Evolutionary conservation across 2,329 filamentous ascomycete genomes (phyloP), one percentile per base, ranked within the genome.

Genomic region (Colletotrichum viniferum): DNA sequence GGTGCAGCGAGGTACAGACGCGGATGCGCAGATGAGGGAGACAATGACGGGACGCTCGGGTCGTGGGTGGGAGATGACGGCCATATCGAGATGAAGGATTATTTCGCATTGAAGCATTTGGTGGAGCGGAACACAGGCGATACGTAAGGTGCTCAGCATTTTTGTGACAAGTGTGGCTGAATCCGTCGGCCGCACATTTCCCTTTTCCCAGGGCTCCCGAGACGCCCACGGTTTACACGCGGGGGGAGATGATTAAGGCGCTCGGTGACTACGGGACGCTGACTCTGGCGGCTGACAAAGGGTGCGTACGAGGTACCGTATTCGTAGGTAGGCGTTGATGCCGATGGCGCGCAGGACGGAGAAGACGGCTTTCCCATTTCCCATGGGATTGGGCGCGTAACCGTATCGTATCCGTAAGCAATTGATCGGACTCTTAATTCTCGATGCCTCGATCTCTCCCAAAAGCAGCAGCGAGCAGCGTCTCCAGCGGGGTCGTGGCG

Each of bases 231-330:
- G 10, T 48, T 64, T 28, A 24, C 24, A 26, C 62, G 36, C 62
- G 62, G 24, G 7, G 26, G 26, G 24, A 24, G 58, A 48, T 65
- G 62, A 65, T 26, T 43, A 64, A 63, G 56, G 56, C 18, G 60
- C 60, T 21, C 28, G 60, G 36, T 28, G 18, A 52, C 21, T 43
- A 18, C 26, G 28, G 30, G 61, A 26, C 61, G 36, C 34, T 38
- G 24, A 65, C 30, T 28, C 5, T 28, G 24, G 62, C 65, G 65
- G 69, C 62, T 75, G 69, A 73, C 63, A 72, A 75, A 75, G 69
- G 30, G 21, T 18, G 18, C 21, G 66, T 24, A 28, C 36, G 32
- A 56, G 18, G 43, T 36, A 28, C 18, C 32, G 68, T 36, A 36
- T 68, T 61, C 65, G 68, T 61, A 43, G 38, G 68, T 30, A 65